Evolutionary conservation across 805 yeast species (phyloP), one percentile per base, ranked within the genome.

Genomic region (Millerozyma acaciae): DNA sequence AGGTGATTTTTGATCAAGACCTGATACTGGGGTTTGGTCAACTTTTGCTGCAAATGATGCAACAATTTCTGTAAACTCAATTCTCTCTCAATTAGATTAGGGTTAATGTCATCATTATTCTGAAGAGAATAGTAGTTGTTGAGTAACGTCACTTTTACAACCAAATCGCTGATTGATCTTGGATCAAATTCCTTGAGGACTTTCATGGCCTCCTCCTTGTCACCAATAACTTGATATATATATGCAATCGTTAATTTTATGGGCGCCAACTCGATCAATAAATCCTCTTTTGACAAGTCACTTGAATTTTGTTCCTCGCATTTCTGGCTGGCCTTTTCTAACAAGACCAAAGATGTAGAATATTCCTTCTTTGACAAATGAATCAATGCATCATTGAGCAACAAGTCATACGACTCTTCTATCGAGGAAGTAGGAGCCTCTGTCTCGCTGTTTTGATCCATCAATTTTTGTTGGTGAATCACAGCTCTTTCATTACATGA

Each of bases 401-500:
- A 49, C 33, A 67, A 66, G 48, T 83, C 90, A 47, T 80, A 80
- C 6, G 39, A 45, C n/a, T 34, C 34, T 12, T 38, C 41, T 5
- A 21, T 28, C 4, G 40, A 34, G 10, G 21, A 20, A 21, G 31
- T 30, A 17, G 19, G 33, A 14, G 21, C 20, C 3, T 20, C 24
- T 8, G 33, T 32, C 19, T 34, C 28, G 8, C 20, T 18, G n/a
- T 7, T 28, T 13, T 15, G 31, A 18, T 28, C 50, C 30, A 51
- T 28, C 27, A 45, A 38, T 24, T 54, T 55, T 15, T 57, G 51
- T 49, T 76, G 84, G 8, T 84, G 75, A 16, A 75, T 56, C n/a
- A 77, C 68, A 3, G 89, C 87, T 38, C 80, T 68, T 53, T 81
- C 84, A 50, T 83, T 83, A 27, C 79, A 80, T 18, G 64, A 48